Evolutionary conservation across 495 filamentous ascomycete genomes (phyloP), one percentile per base, ranked within the genome.

Genomic region (Parathielavia appendiculata): DNA sequence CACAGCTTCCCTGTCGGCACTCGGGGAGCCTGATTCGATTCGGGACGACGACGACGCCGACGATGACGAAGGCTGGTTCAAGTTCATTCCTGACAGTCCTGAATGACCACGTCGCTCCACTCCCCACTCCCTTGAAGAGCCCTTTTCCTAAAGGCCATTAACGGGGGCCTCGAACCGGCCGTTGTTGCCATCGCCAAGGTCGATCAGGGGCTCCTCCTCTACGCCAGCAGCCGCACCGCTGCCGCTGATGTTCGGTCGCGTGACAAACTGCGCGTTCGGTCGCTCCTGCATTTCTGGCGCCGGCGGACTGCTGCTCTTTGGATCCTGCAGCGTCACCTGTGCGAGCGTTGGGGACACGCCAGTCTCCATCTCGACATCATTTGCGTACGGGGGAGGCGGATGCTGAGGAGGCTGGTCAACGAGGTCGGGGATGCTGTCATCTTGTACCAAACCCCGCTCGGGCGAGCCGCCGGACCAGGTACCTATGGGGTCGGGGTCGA

Each of bases 261-360:
- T 51, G 23, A 63, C 38, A 13, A 63, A 45, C 19, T 26, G 57
- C 50, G 41, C 20, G 41, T 58, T 57, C n/a, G 39, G 50, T 17
- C 68, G 66, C 54, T 76, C 73, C 54, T 66, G 68, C 74, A 76
- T 76, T 63, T 76, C 74, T 9, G 61, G 70, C 8, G 49, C 52
- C 39, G 52, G 45, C 7, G 30, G 41, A 20, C 50, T 51, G 46
- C 23, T 8, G 36, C 41, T 16, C 34, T 59, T 50, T 23, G 41
- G 16, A 17, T 63, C 60, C 19, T 63, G 50, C n/a, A 64, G 46
- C 8, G 62, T 58, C 38, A 64, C 62, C 11, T 56, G 49, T 12
- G 45, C 58, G 12, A 63, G 49, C 35, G 38, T 38, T 4, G 46
- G 55, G 4, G 46, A 41, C 35, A 43, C 38, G 10, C 40, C 56